Evolutionary conservation across 352 stramenopile species (phyloP).

Genomic region (Peronospora belbahrii): DNA sequence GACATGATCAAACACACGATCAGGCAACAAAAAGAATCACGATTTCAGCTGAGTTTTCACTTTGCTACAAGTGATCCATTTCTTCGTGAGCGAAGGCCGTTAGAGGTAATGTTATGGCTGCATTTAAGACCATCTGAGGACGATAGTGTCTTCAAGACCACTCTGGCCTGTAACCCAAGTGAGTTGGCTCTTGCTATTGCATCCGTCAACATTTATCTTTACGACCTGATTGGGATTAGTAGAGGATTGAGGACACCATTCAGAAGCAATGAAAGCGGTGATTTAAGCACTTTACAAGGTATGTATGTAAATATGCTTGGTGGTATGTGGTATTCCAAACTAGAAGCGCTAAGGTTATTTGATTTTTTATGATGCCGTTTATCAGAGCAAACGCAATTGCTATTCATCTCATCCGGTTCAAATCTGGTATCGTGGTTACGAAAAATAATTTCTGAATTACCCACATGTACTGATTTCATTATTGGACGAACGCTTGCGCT

Average conservation of each 20-base stretch:
- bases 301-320: background rate
- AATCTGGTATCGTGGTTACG: constrained; percentile 23
- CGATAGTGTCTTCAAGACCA: background rate
- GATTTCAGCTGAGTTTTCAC: constrained; percentile 24
- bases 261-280: background rate
- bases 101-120: constrained; percentile 24
- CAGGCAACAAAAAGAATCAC: background rate
- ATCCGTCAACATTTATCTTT: constrained; percentile 14
- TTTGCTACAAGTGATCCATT: constrained; percentile 20
- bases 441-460: background rate
- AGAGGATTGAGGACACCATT: background rate
- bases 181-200: constrained; percentile 13
- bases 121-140: constrained; percentile 14
- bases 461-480: constrained; percentile 4
- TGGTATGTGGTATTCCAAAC: background rate
- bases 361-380: background rate
- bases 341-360: background rate
- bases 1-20: background rate
- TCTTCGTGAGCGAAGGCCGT: constrained; percentile 16
- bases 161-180: constrained; percentile 1
- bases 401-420: constrained; percentile 41
- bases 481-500: constrained; percentile 36
- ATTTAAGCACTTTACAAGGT: constrained; percentile 9
- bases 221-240: constrained; percentile 6
- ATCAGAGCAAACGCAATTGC: constrained; percentile 22